Evolutionary conservation across 2,329 filamentous ascomycete genomes (phyloP).

Genomic region (Penicillium capsulatum): DNA sequence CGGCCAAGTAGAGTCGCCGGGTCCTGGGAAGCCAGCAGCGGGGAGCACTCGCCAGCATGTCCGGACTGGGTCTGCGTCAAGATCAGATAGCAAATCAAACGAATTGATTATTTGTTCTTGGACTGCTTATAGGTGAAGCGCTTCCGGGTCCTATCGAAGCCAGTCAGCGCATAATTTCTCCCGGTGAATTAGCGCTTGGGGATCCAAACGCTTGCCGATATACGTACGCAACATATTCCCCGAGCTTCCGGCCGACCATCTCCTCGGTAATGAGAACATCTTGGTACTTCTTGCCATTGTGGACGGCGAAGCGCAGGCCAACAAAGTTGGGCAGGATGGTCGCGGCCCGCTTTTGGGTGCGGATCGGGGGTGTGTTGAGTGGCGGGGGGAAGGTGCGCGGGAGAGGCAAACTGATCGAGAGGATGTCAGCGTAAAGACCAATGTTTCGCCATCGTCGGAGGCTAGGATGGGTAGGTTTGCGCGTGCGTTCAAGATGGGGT

Average conservation of each 20-base stretch:
- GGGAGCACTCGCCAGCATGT: no score
- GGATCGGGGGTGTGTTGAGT: constrained; percentile 68
- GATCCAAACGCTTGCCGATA: no score
- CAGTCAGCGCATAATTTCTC: background rate
- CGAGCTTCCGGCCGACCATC: constrained; percentile 94
- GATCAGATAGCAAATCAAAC: no score
- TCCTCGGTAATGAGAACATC: constrained; percentile 84
- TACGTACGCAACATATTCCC: constrained; percentile 83
- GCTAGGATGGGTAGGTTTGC: background rate
- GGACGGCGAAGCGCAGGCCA: constrained; percentile 79
- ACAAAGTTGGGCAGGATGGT: constrained; percentile 92
- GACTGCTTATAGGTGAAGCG: constrained; percentile 64
- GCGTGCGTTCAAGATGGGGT: constrained; percentile 4
- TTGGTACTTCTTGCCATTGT: constrained; percentile 85
- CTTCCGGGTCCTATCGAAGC: constrained; percentile 57
- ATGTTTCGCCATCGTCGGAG: no score
- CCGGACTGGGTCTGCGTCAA: no score
- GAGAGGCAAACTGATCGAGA: constrained; percentile 34
- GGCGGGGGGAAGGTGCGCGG: constrained; percentile 46
- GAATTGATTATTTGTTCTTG: constrained; percentile 59
- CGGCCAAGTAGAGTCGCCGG: no score
- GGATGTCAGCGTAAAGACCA: no score
- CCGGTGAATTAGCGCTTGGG: no score
- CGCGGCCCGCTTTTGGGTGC: constrained; percentile 79
- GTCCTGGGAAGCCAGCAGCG: no score